A percentile compares a stretch with the other conserved stretches of the same genome.
These are phyloP conservation scores for Solanum stenotomum DNA, from an alignment of 257 asterid genomes.

Conservation along the genomic window DNA sequence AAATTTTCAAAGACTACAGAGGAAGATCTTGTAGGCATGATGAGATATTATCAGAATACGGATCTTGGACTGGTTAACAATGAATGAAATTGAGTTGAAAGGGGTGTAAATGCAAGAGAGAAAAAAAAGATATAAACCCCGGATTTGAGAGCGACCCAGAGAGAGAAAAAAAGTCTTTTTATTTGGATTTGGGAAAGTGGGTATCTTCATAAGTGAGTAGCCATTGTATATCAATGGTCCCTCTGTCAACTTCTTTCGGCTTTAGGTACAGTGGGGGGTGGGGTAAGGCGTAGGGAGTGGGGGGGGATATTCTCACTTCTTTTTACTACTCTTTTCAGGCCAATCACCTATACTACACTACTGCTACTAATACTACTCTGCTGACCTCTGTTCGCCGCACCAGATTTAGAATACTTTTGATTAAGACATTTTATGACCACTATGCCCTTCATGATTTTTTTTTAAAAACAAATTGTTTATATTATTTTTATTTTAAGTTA, in stretches of 20 bases:
- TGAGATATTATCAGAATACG: not conserved
- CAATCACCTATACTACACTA: not conserved
- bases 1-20: not conserved
- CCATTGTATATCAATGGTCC: not conserved
- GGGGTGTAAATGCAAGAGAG: not conserved
- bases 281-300: not conserved
- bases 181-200: slow-evolving; percentile 4
- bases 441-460: not conserved
- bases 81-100: not conserved
- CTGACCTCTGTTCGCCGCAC: not conserved
- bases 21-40: not conserved
- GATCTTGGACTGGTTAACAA: slow-evolving; percentile 1
- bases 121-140: not conserved
- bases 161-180: not conserved
- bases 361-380: not conserved
- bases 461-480: no score
- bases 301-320: not conserved
- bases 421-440: not conserved
- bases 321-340: not conserved
- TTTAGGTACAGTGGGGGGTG: not conserved
- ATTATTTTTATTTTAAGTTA: not conserved
- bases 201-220: not conserved
- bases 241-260: slow-evolving; percentile 1
- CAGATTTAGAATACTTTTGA: not conserved
- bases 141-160: not conserved